phyloP scores from a whole-genome alignment of 495 filamentous ascomycete species.

The Wilcoxina mikolae region DNA sequence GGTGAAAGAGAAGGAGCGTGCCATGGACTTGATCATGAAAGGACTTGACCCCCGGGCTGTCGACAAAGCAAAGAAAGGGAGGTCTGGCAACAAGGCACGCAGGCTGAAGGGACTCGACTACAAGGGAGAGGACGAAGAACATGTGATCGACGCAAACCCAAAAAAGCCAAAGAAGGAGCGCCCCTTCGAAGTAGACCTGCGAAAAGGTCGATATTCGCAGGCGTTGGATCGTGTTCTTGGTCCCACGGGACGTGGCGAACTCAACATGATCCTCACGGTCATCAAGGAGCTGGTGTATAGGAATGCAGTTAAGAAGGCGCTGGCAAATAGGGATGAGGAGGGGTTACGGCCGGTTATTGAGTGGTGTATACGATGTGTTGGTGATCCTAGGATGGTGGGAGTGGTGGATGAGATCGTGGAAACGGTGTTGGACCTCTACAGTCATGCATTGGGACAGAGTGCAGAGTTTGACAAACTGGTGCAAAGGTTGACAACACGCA shows the following conservation, averaged over 20 bases:
- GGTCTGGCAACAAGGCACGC: constrained; percentile 53
- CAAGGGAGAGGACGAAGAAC: constrained; percentile 70
- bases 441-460: constrained; percentile 59
- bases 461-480: constrained; percentile 55
- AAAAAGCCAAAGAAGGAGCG: constrained; percentile 46
- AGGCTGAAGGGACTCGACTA: constrained; percentile 62
- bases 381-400: constrained; percentile 60
- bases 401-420: constrained; percentile 55
- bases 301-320: constrained; percentile 65
- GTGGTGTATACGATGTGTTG: constrained; percentile 67
- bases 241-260: constrained; percentile 32
- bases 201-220: constrained; percentile 57
- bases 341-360: constrained; percentile 64
- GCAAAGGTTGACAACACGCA: constrained; percentile 46
- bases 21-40: constrained; percentile 73
- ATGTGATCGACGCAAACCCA: constrained; percentile 64
- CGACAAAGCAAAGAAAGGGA: constrained; percentile 51
- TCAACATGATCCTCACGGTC: constrained; percentile 53
- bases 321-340: constrained; percentile 68
- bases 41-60: constrained; percentile 61
- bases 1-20: constrained; percentile 56
- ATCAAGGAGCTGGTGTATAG: constrained; percentile 75
- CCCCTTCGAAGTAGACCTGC: constrained; percentile 65
- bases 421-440: constrained; percentile 52
- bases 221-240: constrained; percentile 69